Base-by-base conservation (phyloP, 1,139 yeast species). In the Yamadazyma pseudoaaseri region DNA sequence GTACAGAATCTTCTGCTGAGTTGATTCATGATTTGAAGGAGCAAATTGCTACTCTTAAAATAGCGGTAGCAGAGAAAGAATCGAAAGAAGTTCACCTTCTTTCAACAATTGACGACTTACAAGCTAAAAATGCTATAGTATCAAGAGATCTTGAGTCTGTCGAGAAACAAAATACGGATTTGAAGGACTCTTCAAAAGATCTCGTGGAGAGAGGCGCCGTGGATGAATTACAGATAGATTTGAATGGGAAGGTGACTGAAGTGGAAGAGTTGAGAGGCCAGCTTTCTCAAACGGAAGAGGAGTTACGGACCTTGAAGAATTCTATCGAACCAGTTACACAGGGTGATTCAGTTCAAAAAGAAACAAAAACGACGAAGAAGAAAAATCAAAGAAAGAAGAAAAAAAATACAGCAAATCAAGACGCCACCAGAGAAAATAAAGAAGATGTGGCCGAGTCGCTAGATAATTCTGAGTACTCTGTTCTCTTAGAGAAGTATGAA, bases 401-500 rank as follows among this genome's bases (percentile, higher is more conserved):
- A 35, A 43, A 42, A 30, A 29, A 26, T 16, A 29, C 7, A 7
- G 10, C 9, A 7, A 18, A 18, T 10, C 7, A 18, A 7, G 21
- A 18, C 10, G 21, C 21, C 10, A 10, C 7, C 21, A 10, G 10
- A 10, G 10, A 7, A 18, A 10, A 18, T 7, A 18, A 7, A 10
- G 10, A 18, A 18, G 21, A 18, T 10, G 10, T 7, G 10, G 10
- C 9, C 6, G 26, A 8, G n/a, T 8, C 10, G 12, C 10, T 8
- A 9, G 26, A 8, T 22, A 8, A 8, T 22, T 11, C 7, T 6
- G 12, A 22, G 26, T 9, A 8, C 11, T 8, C 7, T 2, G 49
- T 51, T 8, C 41, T 63, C n/a, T 30, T 33, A 3, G 29, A 27
- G 5, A 44, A 42, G 10, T 42, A 51, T 39, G 41, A 44, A 27